These are phyloP conservation scores for Larix kaempferi DNA, from an alignment of 75 land plant species.

Conservation along the genomic window DNA sequence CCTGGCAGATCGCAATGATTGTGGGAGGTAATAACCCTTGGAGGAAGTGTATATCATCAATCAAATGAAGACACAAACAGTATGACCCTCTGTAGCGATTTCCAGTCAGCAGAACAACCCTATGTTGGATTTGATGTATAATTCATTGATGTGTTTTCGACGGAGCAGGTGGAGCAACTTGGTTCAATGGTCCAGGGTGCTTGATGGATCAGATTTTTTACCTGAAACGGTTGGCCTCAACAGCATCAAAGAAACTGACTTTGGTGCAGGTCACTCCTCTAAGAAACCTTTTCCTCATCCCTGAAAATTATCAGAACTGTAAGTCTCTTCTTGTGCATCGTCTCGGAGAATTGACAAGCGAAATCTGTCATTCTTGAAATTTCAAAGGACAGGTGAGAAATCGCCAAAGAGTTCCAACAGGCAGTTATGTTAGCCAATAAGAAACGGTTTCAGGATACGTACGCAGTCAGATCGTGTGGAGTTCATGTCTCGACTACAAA, in stretches of 20 bases:
- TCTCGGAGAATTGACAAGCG: constrained; percentile 91
- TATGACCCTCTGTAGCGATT: too few relatives aligned
- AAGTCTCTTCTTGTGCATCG: constrained; percentile 97
- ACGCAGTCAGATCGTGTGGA: constrained; percentile 96
- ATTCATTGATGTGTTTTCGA: too few relatives aligned
- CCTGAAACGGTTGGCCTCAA: constrained; percentile 99
- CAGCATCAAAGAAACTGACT: constrained; percentile 95
- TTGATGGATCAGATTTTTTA: constrained; percentile 96
- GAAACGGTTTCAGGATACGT: constrained; percentile 83
- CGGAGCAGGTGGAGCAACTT: constrained; percentile 31
- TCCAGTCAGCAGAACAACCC: too few relatives aligned
- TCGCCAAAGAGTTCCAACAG: constrained; percentile 96
- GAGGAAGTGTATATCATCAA: too few relatives aligned
- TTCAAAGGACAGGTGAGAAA: constrained; percentile 99
- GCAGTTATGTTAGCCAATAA: constrained; percentile 95
- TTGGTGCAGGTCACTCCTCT: constrained; percentile 97
- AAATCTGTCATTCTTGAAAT: constrained; percentile 95
- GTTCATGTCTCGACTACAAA: constrained; percentile 96
- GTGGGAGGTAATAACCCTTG: too few relatives aligned
- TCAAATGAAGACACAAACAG: too few relatives aligned
- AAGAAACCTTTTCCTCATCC: constrained; percentile 89
- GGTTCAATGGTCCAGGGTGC: constrained; percentile 95
- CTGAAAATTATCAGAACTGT: constrained; percentile 67
- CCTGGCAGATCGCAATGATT: too few relatives aligned
- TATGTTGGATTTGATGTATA: too few relatives aligned